Evolutionary conservation across 345 rosid genomes (phyloP), one percentile per base, ranked within the genome.

Genomic region (Populus nigra): DNA sequence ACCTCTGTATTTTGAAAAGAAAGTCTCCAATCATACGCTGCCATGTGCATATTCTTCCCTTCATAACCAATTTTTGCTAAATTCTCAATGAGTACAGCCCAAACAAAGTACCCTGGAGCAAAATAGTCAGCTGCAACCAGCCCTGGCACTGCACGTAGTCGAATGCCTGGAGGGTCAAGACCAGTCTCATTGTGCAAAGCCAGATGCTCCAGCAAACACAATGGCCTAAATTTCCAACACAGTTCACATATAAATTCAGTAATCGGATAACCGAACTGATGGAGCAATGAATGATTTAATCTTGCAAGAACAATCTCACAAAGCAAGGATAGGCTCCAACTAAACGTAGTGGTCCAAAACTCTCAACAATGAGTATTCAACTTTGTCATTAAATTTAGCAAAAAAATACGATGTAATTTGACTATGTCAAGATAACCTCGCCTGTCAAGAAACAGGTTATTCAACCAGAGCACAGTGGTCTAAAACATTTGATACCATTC

Each of bases 11-110:
- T 81, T 73, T 81, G 80, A 73, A 81, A 81, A 67, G 84, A 76
- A 17, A 81, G 84, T 73, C 84, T 72, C 84, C 84, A 77, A 47
- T 81, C 84, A 31, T 73, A 81, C 8, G 77, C 84, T 39, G 84
- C 84, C 84, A 81, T 81, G 8, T 77, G 63, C 72, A 81, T 35
- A 72, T 90, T 91, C 85, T 90, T 93, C 53, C 84, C 94, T 69
- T 89, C 96, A 74, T 93, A 91, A 43, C 98, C 96, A 61, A 93
- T 89, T 76, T 88, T 88, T 0, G 93, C 98, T 81, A 93, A 86
- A 78, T 90, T 93, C 80, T 91, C 86, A 49, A 93, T 91, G 17
- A 93, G 84, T 77, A 88, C 88, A 25, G 94, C 90, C 96, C 94
- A 93, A 17, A 89, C 94, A 75, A 86, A 90, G 69, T 90, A 89